Evolutionary conservation across 306 rosid species (phyloP), one percentile per base, ranked within the genome.

Genomic region (Cicer bijugum): DNA sequence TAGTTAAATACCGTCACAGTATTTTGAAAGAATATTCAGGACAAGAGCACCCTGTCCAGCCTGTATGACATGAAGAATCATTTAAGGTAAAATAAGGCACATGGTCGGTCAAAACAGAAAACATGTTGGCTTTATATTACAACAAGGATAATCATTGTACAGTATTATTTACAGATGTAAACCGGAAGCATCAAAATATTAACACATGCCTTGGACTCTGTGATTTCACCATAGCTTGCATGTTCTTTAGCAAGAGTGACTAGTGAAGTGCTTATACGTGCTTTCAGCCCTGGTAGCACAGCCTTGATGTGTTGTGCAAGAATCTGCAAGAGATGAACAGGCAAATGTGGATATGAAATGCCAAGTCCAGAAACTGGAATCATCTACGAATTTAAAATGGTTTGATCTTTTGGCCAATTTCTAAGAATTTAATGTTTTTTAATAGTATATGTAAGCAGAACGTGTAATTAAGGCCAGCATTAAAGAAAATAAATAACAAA

Each of bases 41-140:
- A 94, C 91, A 74, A 94, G 93, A 68, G 97, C 93, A 66, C 99
- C 96, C 82, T 91, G 97, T 70, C 93, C 96, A 82, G 96, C 92
- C 99, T 94, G 67, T 52, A 77, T 78, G 78, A 72, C 69, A 74
- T 16, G 66, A 72, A 50, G 74, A 38, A 42, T 46, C 66, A 35
- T 43, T 10, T 46, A 11, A 33, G 73, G 48, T 78, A 75, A n/a
- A 74, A 17, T 48, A 45, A 20, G 67, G 67, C 66, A 40, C 64
- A 46, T 60, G 48, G 28, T 39, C 60, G 42, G 68, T 45, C 19
- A 52, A 62, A 46, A 72, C 43, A 58, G 47, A 72, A 58, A 66
- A 76, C 53, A 58, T 16, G 42, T 67, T 56, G 33, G 33, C 68
- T 67, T 78, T 82, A 65, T 69, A 46, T 68, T 14, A 75, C 63